Conservation (phyloP, 2,329 filamentous ascomycete species). For the Fusarium nelsonii region DNA sequence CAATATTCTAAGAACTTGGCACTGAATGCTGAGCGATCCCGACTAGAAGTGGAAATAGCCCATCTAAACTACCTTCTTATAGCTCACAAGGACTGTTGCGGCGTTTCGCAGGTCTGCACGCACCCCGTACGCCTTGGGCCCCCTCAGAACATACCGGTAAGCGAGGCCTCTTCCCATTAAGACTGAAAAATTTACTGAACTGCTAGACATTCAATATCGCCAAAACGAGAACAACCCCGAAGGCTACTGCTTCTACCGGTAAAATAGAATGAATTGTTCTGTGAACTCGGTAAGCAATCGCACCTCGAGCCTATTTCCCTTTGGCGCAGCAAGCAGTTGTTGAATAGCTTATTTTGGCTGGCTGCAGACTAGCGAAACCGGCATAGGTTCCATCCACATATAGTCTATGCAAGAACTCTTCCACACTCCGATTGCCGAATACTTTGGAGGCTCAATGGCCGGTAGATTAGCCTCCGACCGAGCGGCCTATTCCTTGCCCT, state of each 20-base stretch:
- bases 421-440: too few relatives aligned
- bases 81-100: background rate
- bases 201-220: background rate
- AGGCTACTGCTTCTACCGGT: constrained; percentile 2
- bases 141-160: background rate
- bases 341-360: constrained; percentile 5
- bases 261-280: background rate
- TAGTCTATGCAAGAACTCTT: constrained; percentile 3
- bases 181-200: constrained; percentile 2
- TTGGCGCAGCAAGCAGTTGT: background rate
- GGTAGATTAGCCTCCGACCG: constrained; percentile 1
- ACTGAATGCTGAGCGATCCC: constrained; percentile 5
- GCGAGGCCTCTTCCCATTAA: constrained; percentile 8
- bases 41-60: constrained; percentile 8
- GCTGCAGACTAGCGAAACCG: background rate
- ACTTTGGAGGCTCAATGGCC: too few relatives aligned
- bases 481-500: background rate
- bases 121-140: background rate
- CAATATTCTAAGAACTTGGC: background rate
- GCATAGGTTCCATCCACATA: constrained; percentile 7
- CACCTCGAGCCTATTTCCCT: constrained; percentile 6
- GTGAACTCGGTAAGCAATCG: constrained; percentile 6
- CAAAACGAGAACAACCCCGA: background rate
- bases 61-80: constrained; percentile 5
- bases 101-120: background rate